Evolutionary conservation across 2,329 filamentous ascomycete genomes (phyloP), one percentile per base, ranked within the genome.

Genomic region (Penicillium italicum): DNA sequence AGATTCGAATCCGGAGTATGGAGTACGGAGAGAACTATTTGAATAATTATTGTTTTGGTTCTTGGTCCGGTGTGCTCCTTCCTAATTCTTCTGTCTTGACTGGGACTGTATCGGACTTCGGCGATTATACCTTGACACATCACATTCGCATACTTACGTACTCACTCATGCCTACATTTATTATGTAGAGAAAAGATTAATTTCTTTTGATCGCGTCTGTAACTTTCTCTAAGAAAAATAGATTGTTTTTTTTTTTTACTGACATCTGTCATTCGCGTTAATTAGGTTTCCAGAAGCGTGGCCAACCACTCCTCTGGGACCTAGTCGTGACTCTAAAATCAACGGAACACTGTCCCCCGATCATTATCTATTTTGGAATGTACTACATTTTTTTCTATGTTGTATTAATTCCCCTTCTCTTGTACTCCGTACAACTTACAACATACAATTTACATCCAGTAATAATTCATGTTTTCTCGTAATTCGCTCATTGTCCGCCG

Each of bases 211-310:
- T 31, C 22, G 33, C 18, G 41, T 40, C 36, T 34, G 26, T 18
- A 3, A 20, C 12, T 41, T 24, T 40, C 3, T 14, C 12, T n/a
- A 22, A 8, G 18, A 18, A 14, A 34, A 18, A 12, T 20, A 24
- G 7, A 38, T 8, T 31, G 10, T 26, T 40, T 45, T 24, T 18
- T 47, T 44, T 20, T 18, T 18, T 16, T 36, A 18, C n/a, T 57
- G 60, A 54, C 60, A 60, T 62, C 61, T 63, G 62, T 61, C 61
- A 61, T 55, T 58, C 50, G 62, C 62, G 62, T 31, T 60, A 69
- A 70, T 72, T 72, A 64, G 67, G 69, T 71, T 72, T 69, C 41
- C 49, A 65, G 64, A 69, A 68, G 66, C 69, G 69, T 66, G 62
- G 62, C 66, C 69, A 67, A 66, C 69, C 69, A 62, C 40, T 60